Evolutionary conservation across 2,329 filamentous ascomycete species (phyloP).

Genomic region (Arthrinium phaeospermum): DNA sequence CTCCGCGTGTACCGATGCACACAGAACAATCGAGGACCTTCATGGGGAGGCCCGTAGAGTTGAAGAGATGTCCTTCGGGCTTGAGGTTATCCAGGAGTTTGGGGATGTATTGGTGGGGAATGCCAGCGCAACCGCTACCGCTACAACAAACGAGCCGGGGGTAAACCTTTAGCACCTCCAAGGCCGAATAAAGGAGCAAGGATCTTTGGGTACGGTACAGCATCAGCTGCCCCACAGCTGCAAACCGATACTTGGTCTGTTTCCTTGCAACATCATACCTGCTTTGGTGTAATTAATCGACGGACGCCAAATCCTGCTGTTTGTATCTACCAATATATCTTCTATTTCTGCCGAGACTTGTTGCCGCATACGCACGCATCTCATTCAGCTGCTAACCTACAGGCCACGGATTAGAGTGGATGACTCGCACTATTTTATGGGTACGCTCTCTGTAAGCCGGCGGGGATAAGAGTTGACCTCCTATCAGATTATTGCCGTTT

Average conservation of each 20-base stretch:
- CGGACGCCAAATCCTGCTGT: not conserved
- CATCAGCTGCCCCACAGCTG: slow-evolving; percentile 12
- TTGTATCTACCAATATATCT: not conserved
- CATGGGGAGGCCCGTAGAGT: not conserved
- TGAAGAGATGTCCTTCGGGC: not conserved
- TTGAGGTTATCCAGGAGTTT: not conserved
- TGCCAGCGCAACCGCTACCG: slow-evolving; percentile 11
- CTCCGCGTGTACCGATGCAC: slow-evolving; percentile 10
- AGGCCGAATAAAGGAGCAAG: slow-evolving; percentile 14
- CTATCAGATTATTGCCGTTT: not conserved
- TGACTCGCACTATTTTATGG: not conserved
- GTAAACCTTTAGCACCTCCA: not conserved
- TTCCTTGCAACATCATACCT: not conserved
- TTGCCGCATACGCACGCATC: not conserved
- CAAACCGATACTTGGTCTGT: no score
- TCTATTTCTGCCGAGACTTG: not conserved
- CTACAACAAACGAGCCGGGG: slow-evolving; percentile 2
- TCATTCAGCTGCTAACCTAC: not conserved
- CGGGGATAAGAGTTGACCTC: not conserved
- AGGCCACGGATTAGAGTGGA: not conserved
- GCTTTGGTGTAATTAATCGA: not conserved
- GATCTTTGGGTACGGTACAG: not conserved
- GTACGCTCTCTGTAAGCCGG: not conserved
- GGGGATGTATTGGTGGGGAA: not conserved
- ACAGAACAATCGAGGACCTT: slow-evolving; percentile 9